Conservation (phyloP, 257 asterid species). For the Oldenlandia corymbosa region DNA sequence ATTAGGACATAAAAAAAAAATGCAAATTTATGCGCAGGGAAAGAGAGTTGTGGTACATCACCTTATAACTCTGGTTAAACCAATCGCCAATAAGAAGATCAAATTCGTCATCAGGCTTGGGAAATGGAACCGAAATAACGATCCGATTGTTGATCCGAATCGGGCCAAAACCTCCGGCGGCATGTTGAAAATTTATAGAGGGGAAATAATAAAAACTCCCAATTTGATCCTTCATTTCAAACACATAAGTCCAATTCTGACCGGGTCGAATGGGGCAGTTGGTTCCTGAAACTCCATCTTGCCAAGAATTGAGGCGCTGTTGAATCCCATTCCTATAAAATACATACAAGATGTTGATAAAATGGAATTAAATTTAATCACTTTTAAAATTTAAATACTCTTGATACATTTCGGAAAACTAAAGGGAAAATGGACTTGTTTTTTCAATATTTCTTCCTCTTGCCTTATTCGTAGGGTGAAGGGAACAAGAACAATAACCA, state of each 20-base stretch:
- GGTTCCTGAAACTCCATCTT: conserved; percentile 69
- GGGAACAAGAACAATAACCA: too few species aligned
- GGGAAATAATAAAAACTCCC: conserved; percentile 61
- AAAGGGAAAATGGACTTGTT: too few species aligned
- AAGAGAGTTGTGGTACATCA: not conserved
- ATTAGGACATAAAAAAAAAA: too few species aligned
- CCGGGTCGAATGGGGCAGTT: conserved; percentile 59
- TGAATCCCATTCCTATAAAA: conserved; percentile 70
- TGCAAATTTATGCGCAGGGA: too few species aligned
- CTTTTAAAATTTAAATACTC: too few species aligned
- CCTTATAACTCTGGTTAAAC: conserved; percentile 47
- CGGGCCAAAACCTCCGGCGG: conserved; percentile 63
- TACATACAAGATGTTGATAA: too few species aligned
- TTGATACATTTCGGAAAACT: too few species aligned
- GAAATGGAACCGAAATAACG: conserved; percentile 45
- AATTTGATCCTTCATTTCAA: conserved; percentile 56
- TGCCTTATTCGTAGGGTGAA: too few species aligned
- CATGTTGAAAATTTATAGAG: conserved; percentile 45
- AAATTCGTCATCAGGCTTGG: conserved; percentile 52
- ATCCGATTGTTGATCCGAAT: conserved; percentile 55
- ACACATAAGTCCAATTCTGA: conserved; percentile 54
- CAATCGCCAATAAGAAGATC: conserved; percentile 84
- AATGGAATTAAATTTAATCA: too few species aligned
- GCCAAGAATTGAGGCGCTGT: conserved; percentile 74
- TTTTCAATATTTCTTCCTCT: too few species aligned